Base-by-base conservation (phyloP, 164 flowering plant genomes). In the Vitis rotundifolia region DNA sequence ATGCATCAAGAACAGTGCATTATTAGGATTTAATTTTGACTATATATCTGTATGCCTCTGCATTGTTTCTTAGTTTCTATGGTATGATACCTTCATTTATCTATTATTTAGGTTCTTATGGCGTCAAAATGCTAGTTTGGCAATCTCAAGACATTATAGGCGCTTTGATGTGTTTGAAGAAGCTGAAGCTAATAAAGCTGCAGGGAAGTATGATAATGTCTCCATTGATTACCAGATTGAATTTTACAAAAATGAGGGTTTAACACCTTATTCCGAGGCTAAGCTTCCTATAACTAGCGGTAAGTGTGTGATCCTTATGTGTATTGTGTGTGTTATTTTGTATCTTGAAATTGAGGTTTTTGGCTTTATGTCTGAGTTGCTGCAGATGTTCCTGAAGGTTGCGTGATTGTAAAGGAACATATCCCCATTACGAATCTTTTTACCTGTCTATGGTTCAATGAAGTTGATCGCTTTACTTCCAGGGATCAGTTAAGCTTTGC, bases 341-440 rank as follows among this genome's bases (percentile, higher is more conserved):
- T 44, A 28, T 69, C 53, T 65, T 50, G n/a, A n/a, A 66, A 55
- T 51, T 52, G 70, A 63, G 26, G 48, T 60, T 13, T 77, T 28
- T 52, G 49, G 28, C 58, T 58, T 18, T 9, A 6, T 76, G 70
- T 22, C 55, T 54, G 70, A 10, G 55, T 61, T 65, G 57, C 54
- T 74, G 64, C 89, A 92, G 99, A 95, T 89, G 98, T 95, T 78
- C 99, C 99, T 29, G 99, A 95, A 84, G 99, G 99, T 37, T 95
- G 99, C 62, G 94, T 88, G 22, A 86, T 95, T 64, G 81, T 95
- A 59, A 86, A 80, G 68, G 99, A 93, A 74, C 99, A 95, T 74
- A 87, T 85, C 68, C 96, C 98, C 26, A 82, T 93, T 57, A 89
- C 98, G 58, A 95, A 95, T 77, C 88, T 94, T 12, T 91, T 91